Evolutionary conservation across 176 grass and related monocot genomes (phyloP).

Genomic region (Alloteropsis semialata): DNA sequence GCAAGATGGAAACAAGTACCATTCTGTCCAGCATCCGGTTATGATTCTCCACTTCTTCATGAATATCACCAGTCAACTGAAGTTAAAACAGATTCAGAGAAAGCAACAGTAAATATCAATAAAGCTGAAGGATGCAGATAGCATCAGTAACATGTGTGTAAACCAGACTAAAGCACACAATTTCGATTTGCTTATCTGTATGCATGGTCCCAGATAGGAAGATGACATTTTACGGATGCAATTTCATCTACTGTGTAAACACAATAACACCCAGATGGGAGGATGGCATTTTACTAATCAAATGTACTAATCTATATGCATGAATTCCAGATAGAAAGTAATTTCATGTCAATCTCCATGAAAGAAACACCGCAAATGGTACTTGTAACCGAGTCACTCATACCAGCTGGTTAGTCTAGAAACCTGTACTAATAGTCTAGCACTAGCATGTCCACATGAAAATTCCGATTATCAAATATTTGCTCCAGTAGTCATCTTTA

Average conservation of each 20-base stretch:
- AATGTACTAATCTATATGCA: background rate
- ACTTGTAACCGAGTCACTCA: background rate
- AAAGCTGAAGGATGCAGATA: background rate
- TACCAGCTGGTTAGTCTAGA: background rate
- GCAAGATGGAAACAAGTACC: constrained; percentile 40
- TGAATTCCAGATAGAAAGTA: background rate
- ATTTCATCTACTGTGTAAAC: background rate
- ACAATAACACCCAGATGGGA: background rate
- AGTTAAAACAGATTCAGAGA: constrained; percentile 32
- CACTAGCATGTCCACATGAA: background rate
- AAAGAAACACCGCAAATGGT: background rate
- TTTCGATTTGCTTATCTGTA: background rate
- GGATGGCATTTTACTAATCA: background rate
- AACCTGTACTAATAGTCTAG: constrained; percentile 8
- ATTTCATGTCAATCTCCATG: background rate
- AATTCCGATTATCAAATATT: background rate
- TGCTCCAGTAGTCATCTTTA: background rate
- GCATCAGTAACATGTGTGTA: background rate
- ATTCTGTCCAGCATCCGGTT: constrained; percentile 79
- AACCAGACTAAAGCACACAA: background rate
- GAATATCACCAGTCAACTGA: constrained; percentile 82
- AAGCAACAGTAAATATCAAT: background rate
- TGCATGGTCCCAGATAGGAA: background rate
- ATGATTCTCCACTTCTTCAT: constrained; percentile 90
- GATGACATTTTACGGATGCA: background rate